Evolutionary conservation across 345 rosid species (phyloP), one percentile per base, ranked within the genome.

Genomic region (Linum lewisii): DNA sequence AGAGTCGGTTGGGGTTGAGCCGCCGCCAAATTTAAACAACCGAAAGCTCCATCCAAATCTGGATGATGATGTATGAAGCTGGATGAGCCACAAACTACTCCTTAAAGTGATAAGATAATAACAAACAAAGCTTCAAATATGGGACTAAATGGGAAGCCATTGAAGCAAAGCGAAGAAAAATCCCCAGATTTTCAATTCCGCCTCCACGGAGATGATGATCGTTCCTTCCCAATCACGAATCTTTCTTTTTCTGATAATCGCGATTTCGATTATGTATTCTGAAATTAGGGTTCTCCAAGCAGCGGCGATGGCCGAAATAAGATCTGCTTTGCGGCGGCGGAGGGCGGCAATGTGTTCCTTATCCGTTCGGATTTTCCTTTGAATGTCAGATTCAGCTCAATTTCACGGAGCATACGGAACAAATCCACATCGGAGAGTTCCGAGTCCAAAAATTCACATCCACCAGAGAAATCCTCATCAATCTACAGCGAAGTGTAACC

Each of bases 321-420:
- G 11, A 0, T 0, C 5, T 82, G 92, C 78, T 59, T 0, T 91
- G 99, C 63, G 83, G 76, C 24, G 72, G 68, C 14, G 61, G 74
- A 23, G 64, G 51, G 10, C 24, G 64, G 1, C 63, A 23, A 16
- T 1, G 13, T 10, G 66, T 86, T 14, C 68, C 73, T 23, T 85
- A 79, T 59, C 99, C 99, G 0, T 93, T 89, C 63, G 95, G 97
- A n/a, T 89, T 87, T 73, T 73, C 94, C 1, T 0, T 20, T 8
- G 74, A 54, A 6, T 89, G 88, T 56, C 59, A 18, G 29, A 87
- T 93, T 76, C 38, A 0, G 4, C 65, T 93, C 16, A 26, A 21
- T 21, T 93, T 97, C 69, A 26, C 0, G 36, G 11, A 18, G 21
- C 0, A 24, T 1, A 11, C 25, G 7, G 18, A 37, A 7, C 23